Evolutionary conservation across 2,329 filamentous ascomycete species (phyloP).

Genomic region (Trichophyton simii): DNA sequence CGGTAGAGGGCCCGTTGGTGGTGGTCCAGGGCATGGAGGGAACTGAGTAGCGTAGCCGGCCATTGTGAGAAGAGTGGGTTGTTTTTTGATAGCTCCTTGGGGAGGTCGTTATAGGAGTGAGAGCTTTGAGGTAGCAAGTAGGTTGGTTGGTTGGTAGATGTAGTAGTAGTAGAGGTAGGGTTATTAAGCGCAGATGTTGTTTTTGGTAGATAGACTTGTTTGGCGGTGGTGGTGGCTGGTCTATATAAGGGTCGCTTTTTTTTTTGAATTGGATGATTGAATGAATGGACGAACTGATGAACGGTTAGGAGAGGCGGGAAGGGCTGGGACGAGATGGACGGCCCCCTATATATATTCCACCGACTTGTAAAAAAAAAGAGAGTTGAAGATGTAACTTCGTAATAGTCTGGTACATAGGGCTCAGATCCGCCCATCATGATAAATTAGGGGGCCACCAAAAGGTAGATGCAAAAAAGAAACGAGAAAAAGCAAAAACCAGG

Average conservation of each 20-base stretch:
- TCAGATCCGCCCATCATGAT: not conserved
- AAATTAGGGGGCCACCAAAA: not conserved
- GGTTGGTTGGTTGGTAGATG: not conserved
- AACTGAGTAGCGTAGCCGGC: constrained; percentile 15
- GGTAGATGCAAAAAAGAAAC: not conserved
- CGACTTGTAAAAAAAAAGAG: not conserved
- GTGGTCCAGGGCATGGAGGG: constrained; percentile 16
- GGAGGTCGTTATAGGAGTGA: not conserved
- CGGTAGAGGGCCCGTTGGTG: constrained; percentile 16
- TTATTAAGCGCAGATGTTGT: not conserved
- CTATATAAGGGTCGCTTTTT: not conserved
- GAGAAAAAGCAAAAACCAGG: not conserved
- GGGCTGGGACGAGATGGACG: no score
- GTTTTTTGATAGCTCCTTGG: not conserved
- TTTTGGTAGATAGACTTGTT: not conserved
- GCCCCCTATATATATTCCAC: not conserved
- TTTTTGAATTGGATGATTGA: not conserved
- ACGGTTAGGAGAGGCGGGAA: not conserved
- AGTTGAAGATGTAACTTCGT: not conserved
- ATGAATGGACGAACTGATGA: not conserved
- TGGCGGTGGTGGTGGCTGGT: not conserved
- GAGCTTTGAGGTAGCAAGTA: not conserved
- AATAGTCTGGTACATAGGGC: constrained; percentile 1
- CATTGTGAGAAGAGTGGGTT: constrained; percentile 11
- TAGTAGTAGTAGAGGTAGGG: not conserved